Base-by-base conservation (phyloP, 1,284 basidiomycete genomes). In the Ustilago esculenta region DNA sequence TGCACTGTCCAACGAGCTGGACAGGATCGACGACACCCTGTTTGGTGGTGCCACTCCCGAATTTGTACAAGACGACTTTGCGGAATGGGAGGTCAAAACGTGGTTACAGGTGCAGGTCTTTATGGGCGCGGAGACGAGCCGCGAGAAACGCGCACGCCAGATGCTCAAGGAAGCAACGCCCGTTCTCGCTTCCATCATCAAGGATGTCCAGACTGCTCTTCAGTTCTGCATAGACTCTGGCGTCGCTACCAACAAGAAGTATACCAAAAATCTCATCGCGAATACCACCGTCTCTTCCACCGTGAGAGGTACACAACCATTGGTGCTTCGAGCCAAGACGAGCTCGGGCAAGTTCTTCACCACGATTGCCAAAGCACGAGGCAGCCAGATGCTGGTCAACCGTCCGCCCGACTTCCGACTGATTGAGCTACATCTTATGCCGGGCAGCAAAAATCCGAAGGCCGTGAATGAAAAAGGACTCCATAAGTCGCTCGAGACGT, bases 321-420 rank as follows among this genome's bases (percentile, higher is more conserved):
- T 66, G 10, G 48, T 79, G 4, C 59, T 76, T 25, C 47, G 44
- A 2, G 59, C 72, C 33, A 79, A 77, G 61, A 70, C 69, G 15
- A 48, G 44, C 29, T 57, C 60, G 18, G 76, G 77, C 52, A 70
- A 75, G 44, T 69, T 67, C 37, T 66, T 65, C 58, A 76, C 73
- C 34, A 51, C 50, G 10, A 32, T 76, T 1, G 72, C 74, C 24
- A 66, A 64, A 23, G 75, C 77, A 4, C 44, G 77, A 15, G 64
- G 66, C 20, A 74, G 63, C n/a, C 73, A 77, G 45, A 24, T 56
- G 33, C 45, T 75, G 2, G 59, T 79, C 12, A 35, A 43, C 14
- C 52, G 47, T 14, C 49, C 72, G 14, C 73, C 71, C 12, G 48
- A 55, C 11, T 56, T 79, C 5, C 45, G 57, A 10, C 20, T 79